These are phyloP conservation scores for Friedmanniomyces simplex DNA, from an alignment of 495 filamentous ascomycete genomes.

Conservation along the genomic window DNA sequence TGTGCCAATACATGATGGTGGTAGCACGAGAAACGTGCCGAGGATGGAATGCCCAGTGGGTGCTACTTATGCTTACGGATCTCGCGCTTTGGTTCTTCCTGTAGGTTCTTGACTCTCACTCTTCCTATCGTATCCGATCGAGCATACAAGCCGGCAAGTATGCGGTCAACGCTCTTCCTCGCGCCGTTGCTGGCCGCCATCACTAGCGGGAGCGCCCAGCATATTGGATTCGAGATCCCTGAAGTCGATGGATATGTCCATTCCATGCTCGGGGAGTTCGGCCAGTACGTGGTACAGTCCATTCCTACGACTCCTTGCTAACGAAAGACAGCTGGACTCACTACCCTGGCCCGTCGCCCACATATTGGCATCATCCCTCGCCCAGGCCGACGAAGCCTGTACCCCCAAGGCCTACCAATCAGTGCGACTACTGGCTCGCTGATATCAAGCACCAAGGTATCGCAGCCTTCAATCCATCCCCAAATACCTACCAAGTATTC, in stretches of 20 bases:
- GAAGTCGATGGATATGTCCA: slow-evolving; percentile 7
- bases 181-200: slow-evolving; percentile 8
- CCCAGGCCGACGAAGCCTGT: slow-evolving; percentile 1
- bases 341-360: slow-evolving; percentile 10
- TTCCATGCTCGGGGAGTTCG: slow-evolving; percentile 4
- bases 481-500: slow-evolving; percentile 42
- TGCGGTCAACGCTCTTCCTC: not conserved
- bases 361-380: slow-evolving; percentile 5
- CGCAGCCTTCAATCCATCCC: slow-evolving; percentile 25
- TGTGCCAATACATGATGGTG: not conserved
- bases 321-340: not conserved
- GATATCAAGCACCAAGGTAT: slow-evolving; percentile 30
- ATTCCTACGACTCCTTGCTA: not conserved
- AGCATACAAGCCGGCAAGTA: not conserved
- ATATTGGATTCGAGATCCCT: slow-evolving; percentile 11
- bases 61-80: not conserved
- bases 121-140: not conserved
- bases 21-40: not conserved
- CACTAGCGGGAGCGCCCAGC: slow-evolving; percentile 1
- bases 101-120: not conserved
- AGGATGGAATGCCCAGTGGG: not conserved
- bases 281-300: not conserved
- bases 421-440: slow-evolving; percentile 25
- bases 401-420: not conserved
- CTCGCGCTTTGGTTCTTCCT: not conserved